phyloP scores from a whole-genome alignment of 257 asterid genomes.

The Primulina huaijiensis region DNA sequence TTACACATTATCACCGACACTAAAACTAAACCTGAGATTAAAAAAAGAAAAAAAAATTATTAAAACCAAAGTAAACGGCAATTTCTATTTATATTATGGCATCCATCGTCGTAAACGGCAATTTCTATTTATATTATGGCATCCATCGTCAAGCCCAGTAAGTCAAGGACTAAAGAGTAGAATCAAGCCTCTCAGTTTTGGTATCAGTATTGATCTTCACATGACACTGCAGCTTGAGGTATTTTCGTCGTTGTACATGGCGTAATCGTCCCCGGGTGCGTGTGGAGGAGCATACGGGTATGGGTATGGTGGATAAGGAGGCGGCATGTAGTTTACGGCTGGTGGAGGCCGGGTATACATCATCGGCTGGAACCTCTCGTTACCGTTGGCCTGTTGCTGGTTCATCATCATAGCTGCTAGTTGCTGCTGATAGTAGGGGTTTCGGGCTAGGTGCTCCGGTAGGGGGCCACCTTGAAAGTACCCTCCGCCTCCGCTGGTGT shows the following conservation, averaged over 20 bases:
- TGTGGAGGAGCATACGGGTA: constrained; percentile 53
- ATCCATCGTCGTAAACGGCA: neutral
- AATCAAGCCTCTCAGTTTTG: too few relatives aligned
- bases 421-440: constrained; percentile 70
- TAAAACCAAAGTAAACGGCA: neutral
- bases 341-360: constrained; percentile 94
- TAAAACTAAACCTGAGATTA: neutral
- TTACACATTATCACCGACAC: too few relatives aligned
- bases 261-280: constrained; percentile 47
- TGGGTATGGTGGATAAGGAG: constrained; percentile 54
- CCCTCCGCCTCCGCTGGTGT: constrained; percentile 31
- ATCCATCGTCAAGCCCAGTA: neutral
- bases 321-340: constrained; percentile 70
- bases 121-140: neutral
- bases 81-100: neutral
- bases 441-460: constrained; percentile 51
- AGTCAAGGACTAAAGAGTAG: too few relatives aligned
- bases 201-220: constrained; percentile 36
- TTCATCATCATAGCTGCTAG: constrained; percentile 91
- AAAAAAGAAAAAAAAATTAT: too few relatives aligned
- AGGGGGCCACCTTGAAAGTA: constrained; percentile 56
- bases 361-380: constrained; percentile 97
- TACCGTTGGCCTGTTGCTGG: constrained; percentile 76
- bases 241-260: constrained; percentile 68
- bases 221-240: constrained; percentile 60